Evolutionary conservation across 2,329 filamentous ascomycete species (phyloP), one percentile per base, ranked within the genome.

Genomic region (Hypoxylon sp.): DNA sequence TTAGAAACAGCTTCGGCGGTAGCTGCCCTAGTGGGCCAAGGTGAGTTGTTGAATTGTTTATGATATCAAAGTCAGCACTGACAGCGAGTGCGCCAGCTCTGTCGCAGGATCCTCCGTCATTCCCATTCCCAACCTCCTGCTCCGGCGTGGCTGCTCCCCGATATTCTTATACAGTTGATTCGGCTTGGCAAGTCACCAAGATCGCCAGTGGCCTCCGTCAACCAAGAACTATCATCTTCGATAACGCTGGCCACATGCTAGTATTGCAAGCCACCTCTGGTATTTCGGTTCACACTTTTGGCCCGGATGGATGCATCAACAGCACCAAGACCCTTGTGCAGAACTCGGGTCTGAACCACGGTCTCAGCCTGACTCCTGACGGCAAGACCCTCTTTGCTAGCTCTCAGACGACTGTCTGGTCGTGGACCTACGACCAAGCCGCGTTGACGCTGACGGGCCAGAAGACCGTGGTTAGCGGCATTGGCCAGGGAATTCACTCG

Each of bases 401-500:
- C 15, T 84, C 82, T 5, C 74, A 81, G 7, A 82, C 84, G 53
- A 80, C 79, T 13, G 85, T 86, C 13, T 89, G 81, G 74, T 79
- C 84, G 2, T 91, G 87, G 86, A 74, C 79, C 44, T 91, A 91
- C 72, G 82, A 89, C 75, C 75, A 84, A 2, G 72, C 76, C 0
- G 77, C 80, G 5, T 80, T 80, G 15, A 83, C 82, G 2, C 81
- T 83, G 35, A 69, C 72, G 13, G 68, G 69, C 62, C 80, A 80
- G 57, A 81, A 80, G 53, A 83, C 82, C 2, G 62, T 91, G 2
- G 78, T 91, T 35, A 82, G 78, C 32, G 84, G 85, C 32, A 89
- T 90, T 82, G 79, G 65, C 32, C 78, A 82, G 39, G 78, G 79
- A 7, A 86, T 85, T 19, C 88, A 91, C 67, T 84, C 82, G 0